phyloP scores from a whole-genome alignment of 805 yeast species.

The Cephaloascus fragrans region DNA sequence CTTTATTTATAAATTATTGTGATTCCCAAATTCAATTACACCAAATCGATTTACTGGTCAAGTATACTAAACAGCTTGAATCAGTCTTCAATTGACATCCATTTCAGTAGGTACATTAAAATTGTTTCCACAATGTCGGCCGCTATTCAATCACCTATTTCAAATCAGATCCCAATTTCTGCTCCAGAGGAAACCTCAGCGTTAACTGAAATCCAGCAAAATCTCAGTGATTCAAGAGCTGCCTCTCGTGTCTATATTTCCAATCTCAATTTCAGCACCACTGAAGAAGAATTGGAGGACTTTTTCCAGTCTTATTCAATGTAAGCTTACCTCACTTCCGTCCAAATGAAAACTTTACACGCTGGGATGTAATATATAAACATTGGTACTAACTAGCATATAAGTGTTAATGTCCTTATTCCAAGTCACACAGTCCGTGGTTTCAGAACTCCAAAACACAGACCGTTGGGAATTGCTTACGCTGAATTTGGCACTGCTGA shows the following conservation, averaged over 20 bases:
- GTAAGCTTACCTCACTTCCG: conserved; percentile 19
- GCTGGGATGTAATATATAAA: neutral
- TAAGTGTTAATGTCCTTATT: conserved; percentile 29
- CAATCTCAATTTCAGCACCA: conserved; percentile 41
- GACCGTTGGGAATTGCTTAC: conserved; percentile 45
- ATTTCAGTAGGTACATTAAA: too few species aligned
- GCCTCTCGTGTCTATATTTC: conserved; percentile 36
- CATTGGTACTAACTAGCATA: conserved; percentile 2
- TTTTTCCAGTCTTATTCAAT: conserved; percentile 34
- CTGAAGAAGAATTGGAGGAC: conserved; percentile 41
- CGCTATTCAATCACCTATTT: neutral
- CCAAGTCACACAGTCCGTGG: conserved; percentile 47
- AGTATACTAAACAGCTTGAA: too few species aligned
- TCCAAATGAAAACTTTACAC: neutral
- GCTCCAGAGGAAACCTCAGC: neutral
- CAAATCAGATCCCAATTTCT: neutral
- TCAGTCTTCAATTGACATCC: too few species aligned
- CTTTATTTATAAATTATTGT: too few species aligned
- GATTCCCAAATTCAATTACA: too few species aligned
- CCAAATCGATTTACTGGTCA: too few species aligned
- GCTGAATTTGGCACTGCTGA: conserved; percentile 22
- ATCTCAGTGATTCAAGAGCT: neutral
- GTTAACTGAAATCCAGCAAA: neutral
- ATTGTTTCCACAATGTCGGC: neutral
- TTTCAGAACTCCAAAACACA: conserved; percentile 24